Percentiles rank a stretch among this genome's conserved stretches.
Conservation (phyloP, 2,329 filamentous ascomycete genomes). For the Trichoderma harzianum region DNA sequence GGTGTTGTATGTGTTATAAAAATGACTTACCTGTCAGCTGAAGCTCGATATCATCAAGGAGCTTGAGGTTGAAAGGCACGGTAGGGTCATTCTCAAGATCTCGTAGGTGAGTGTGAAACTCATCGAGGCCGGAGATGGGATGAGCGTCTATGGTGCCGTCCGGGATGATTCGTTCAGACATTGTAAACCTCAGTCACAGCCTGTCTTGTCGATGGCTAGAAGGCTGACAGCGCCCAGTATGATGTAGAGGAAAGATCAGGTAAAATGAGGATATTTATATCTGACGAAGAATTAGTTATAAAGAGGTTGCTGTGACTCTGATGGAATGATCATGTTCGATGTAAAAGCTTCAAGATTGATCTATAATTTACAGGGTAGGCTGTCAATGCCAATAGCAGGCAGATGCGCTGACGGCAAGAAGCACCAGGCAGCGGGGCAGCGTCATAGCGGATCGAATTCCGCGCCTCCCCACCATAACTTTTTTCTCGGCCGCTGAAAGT, state of each 20-base stretch:
- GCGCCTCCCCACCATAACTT: constrained; percentile 17
- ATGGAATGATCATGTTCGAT: not conserved
- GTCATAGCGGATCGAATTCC: constrained; percentile 16
- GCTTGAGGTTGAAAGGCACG: constrained; percentile 42
- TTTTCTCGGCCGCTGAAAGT: constrained; percentile 10
- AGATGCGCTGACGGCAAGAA: constrained; percentile 18
- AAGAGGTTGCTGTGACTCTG: too few relatives aligned
- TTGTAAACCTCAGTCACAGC: constrained; percentile 12
- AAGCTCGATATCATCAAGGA: constrained; percentile 58
- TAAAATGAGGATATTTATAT: too few relatives aligned
- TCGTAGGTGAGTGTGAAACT: constrained; percentile 53
- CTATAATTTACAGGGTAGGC: not conserved
- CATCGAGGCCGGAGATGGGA: constrained; percentile 51
- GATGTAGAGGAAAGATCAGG: not conserved
- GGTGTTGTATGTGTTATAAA: not conserved
- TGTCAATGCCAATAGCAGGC: not conserved
- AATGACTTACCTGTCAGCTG: constrained; percentile 49
- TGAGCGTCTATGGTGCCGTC: constrained; percentile 39
- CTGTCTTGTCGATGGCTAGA: not conserved
- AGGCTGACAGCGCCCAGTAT: too few relatives aligned
- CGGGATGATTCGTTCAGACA: constrained; percentile 35
- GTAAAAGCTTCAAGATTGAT: not conserved
- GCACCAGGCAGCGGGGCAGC: constrained; percentile 17
- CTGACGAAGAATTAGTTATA: not conserved
- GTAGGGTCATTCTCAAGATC: constrained; percentile 44